phyloP scores from a whole-genome alignment of 345 rosid species.

The Citropsis articulata region DNA sequence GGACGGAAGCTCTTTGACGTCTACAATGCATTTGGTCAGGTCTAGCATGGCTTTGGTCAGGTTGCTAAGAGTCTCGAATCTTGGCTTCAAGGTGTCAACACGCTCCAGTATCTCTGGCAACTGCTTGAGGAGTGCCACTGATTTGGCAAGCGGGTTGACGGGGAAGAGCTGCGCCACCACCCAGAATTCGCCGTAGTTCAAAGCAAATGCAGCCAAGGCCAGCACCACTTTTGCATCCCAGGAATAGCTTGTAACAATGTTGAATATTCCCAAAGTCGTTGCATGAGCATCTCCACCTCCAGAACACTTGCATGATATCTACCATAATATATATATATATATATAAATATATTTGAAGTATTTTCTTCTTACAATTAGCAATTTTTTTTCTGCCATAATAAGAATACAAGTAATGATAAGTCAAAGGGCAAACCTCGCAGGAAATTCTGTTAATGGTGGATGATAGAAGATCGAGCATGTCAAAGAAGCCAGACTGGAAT shows the following conservation, averaged over 20 bases:
- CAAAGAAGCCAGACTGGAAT: conserved; percentile 27
- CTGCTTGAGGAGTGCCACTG: conserved; percentile 51
- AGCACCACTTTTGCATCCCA: conserved; percentile 68
- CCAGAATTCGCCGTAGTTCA: conserved; percentile 60
- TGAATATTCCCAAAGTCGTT: conserved; percentile 38
- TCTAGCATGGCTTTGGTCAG: conserved; percentile 41
- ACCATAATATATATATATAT: neutral
- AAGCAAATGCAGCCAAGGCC: conserved; percentile 53
- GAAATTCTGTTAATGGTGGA: conserved; percentile 44
- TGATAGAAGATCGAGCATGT: conserved; percentile 42
- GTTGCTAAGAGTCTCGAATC: conserved; percentile 35
- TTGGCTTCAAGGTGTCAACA: conserved; percentile 27
- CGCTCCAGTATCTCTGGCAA: conserved; percentile 40
- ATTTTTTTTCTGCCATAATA: neutral
- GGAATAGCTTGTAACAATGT: conserved; percentile 32
- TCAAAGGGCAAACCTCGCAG: conserved; percentile 45
- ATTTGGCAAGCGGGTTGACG: conserved; percentile 55
- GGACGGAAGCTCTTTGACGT: conserved; percentile 45
- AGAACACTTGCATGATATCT: conserved; percentile 49
- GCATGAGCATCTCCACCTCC: conserved; percentile 48
- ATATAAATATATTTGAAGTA: too few relatives aligned
- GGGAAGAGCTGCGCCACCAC: conserved; percentile 47
- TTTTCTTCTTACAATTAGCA: neutral
- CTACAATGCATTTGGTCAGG: conserved; percentile 47
- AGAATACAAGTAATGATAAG: neutral